Conservation (phyloP, 148 eudicot species). For the Rhododendron henanense region DNA sequence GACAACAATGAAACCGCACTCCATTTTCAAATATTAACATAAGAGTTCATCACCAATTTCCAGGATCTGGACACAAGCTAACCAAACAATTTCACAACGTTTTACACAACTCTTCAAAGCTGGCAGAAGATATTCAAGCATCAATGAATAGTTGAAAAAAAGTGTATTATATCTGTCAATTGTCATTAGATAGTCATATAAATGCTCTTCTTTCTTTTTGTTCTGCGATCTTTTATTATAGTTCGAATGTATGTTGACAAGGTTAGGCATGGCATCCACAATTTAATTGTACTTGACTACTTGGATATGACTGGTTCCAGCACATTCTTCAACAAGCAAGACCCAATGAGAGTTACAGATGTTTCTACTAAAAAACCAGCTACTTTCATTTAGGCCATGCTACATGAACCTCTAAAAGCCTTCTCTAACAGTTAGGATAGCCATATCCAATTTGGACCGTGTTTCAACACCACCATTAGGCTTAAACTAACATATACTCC, state of each 20-base stretch:
- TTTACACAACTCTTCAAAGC: background rate
- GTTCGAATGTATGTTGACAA: background rate
- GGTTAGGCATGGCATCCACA: background rate
- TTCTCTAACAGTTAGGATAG: background rate
- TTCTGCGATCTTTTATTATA: background rate
- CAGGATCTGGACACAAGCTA: background rate
- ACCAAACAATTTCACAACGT: background rate
- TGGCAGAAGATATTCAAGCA: background rate
- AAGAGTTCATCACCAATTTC: background rate
- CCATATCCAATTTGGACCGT: background rate
- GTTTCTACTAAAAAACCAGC: background rate
- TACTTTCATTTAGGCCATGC: background rate
- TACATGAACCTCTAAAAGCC: background rate
- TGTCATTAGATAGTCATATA: background rate
- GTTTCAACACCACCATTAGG: background rate
- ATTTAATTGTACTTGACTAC: background rate
- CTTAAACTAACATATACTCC: background rate
- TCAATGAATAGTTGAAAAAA: background rate
- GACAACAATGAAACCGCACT: background rate
- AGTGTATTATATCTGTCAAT: background rate
- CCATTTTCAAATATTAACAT: background rate
- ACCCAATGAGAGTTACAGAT: background rate
- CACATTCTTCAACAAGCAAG: background rate
- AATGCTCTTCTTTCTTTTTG: background rate
- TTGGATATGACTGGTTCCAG: background rate